Conservation (phyloP, 495 filamentous ascomycete genomes). For the Xylaria longipes region DNA sequence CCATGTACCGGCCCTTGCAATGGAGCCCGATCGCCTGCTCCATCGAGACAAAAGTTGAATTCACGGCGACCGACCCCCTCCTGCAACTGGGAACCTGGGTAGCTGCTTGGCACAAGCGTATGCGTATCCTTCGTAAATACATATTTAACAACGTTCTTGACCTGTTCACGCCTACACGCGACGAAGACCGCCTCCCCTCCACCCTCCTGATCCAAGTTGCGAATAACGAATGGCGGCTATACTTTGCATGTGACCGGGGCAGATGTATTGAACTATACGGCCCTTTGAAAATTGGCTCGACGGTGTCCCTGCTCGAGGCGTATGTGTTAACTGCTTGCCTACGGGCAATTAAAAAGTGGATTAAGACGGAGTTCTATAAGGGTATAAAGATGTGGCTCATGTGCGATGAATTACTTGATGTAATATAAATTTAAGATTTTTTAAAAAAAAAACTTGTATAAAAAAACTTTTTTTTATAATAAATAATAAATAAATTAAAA, state of each 20-base stretch:
- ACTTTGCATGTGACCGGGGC: background rate
- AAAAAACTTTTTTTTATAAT: no score
- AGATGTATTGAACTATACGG: background rate
- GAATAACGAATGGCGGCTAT: background rate
- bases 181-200: background rate
- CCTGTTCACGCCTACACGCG: no score
- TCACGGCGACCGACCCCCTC: background rate
- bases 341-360: background rate
- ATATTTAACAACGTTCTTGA: background rate
- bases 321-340: background rate
- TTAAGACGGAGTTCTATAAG: background rate
- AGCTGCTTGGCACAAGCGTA: slow-evolving; percentile 10
- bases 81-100: slow-evolving; percentile 1
- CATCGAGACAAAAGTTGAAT: background rate
- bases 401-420: no score
- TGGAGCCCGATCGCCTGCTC: background rate
- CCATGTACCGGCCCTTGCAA: background rate
- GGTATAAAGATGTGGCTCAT: background rate
- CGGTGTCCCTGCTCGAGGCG: background rate
- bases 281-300: background rate
- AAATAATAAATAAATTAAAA: no score
- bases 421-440: no score
- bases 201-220: background rate
- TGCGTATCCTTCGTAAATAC: background rate
- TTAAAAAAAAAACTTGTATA: no score